Base-by-base conservation (phyloP, 176 grass and related monocot genomes). In the Thalia dealbata region DNA sequence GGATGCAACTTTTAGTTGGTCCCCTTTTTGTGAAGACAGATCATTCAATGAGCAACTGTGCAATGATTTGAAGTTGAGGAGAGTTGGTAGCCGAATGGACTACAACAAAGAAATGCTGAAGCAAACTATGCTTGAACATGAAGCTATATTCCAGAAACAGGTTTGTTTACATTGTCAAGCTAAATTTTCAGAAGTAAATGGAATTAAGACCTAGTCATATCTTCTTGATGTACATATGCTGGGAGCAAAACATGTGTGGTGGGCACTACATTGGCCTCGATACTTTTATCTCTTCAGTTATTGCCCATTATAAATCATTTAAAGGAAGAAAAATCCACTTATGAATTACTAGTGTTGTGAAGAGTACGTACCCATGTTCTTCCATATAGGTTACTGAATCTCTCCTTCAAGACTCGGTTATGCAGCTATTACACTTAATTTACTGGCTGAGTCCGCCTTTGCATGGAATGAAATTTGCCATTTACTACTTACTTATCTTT, bases 81-180 rank as follows among this genome's bases (percentile, higher is more conserved):
- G 55, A 24, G 15, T 76, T 10, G 66, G 78, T 79, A 75, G 78
- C 69, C 83, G 79, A 73, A 79, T 74, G 16, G 84, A 83, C n/a
- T 83, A 77, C 48, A 84, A 93, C 68, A 93, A 91, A 76, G 85
- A 93, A 85, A 86, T 82, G 81, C 75, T 99, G 60, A 91, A 86
- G 73, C 76, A 70, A 65, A 84, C 79, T 60, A 93, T 99, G 81
- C 85, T 99, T 80, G 85, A 90, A 71, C 95, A 99, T 85, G 95
- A 99, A 75, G 83, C 86, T 77, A 81, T 86, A 74, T 99, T 93
- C 74, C 88, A 81, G 78, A 80, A 89, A 70, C 95, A 99, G 86
- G 92, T 96, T 60, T 46, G 54, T 80, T 80, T 29, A 26, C 59
- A 75, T 52, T 25, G 38, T 41, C 28, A 78, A 64, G 1, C 9